phyloP scores from a whole-genome alignment of 129 eudicot species.

The Pseudognaphalium luteoalbum region DNA sequence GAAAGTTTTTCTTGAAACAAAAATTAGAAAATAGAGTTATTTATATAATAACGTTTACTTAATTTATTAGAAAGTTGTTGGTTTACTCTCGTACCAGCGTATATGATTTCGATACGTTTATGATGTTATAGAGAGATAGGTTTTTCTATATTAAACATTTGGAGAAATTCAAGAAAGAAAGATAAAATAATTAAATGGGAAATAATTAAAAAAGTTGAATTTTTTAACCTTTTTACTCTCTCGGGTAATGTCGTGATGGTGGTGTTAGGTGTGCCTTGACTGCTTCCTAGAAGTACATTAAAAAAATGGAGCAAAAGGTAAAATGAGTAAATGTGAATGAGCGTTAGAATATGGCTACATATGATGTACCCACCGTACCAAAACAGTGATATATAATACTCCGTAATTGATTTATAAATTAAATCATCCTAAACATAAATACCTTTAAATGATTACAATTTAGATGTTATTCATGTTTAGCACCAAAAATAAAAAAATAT shows the following conservation, averaged over 20 bases:
- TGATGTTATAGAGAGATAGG: too few relatives aligned
- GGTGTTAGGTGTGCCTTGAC: conserved; percentile 30
- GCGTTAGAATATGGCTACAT: conserved; percentile 13
- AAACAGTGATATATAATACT: too few relatives aligned
- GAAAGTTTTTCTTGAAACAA: too few relatives aligned
- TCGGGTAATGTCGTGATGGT: conserved; percentile 17
- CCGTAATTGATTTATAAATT: too few relatives aligned
- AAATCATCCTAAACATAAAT: neutral
- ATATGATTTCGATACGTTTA: too few relatives aligned
- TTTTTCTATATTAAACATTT: conserved; percentile 12
- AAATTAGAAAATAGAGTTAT: too few relatives aligned
- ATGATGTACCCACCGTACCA: conserved; percentile 36
- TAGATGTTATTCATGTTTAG: too few relatives aligned
- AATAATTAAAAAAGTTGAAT: neutral
- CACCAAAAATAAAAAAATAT: too few relatives aligned
- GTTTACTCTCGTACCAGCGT: too few relatives aligned
- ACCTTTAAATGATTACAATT: too few relatives aligned
- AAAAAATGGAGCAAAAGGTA: conserved; percentile 4
- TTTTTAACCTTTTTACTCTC: conserved; percentile 17
- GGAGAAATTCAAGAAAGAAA: conserved; percentile 23
- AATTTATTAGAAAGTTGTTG: too few relatives aligned
- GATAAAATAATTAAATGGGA: neutral
- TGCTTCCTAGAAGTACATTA: neutral
- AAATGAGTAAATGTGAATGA: conserved; percentile 21
- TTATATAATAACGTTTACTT: too few relatives aligned